Evolutionary conservation across 2,329 filamentous ascomycete species (phyloP).

Genomic region (Alternaria arborescens): DNA sequence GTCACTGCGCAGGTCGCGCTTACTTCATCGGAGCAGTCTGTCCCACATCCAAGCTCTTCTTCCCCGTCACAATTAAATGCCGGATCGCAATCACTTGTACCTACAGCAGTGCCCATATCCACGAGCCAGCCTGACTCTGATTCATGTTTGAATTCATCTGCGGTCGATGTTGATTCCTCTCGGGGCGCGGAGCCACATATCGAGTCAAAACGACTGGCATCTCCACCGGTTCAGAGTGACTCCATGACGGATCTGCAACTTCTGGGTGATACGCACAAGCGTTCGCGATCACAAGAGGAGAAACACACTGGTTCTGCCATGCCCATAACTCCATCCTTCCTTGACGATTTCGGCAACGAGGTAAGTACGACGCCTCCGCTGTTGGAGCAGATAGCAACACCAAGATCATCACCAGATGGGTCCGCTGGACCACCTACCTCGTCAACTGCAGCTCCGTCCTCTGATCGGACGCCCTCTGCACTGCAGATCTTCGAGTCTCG

Average conservation of each 20-base stretch:
- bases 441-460: not conserved
- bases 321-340: not conserved
- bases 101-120: not conserved
- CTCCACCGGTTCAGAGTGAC: not conserved
- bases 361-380: not conserved
- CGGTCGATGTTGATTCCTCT: not conserved
- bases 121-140: not conserved
- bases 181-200: not conserved
- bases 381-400: not conserved
- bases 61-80: not conserved
- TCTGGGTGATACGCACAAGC: not conserved
- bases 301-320: not conserved
- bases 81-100: not conserved
- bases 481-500: not conserved
- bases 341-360: not conserved
- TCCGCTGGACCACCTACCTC: not conserved
- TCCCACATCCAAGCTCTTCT: slow-evolving; percentile 1
- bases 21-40: not conserved
- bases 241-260: not conserved
- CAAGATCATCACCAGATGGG: not conserved
- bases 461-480: not conserved
- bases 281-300: not conserved
- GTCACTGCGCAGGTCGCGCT: slow-evolving; percentile 8
- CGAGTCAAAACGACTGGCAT: not conserved
- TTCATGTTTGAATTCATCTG: not conserved